Evolutionary conservation across 192 early-diverging fungal genomes (phyloP), one percentile per base, ranked within the genome.

Genomic region (Backusella sp.): DNA sequence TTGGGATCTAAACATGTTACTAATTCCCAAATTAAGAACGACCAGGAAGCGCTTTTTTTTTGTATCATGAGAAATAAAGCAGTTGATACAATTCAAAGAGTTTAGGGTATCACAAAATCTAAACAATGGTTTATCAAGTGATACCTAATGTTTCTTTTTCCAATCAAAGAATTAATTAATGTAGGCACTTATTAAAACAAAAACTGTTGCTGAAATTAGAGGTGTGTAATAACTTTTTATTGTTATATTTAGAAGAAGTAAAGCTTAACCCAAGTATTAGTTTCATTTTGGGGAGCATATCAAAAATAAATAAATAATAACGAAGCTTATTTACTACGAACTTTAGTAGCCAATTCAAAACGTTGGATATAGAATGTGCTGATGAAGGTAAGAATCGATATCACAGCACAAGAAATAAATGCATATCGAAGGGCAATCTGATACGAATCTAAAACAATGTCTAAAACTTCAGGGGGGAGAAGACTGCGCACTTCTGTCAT

Each of bases 401-500:
- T 73, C 17, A 41, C 36, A 46, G 68, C 53, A 36, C 72, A 73
- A 23, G 73, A 42, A 32, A 52, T 42, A 26, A 78, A 73, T 7
- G 77, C 53, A 30, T 41, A 78, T 2, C 23, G 52, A 42, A 78
- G 66, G n/a, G 72, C 72, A 62, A 44, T 44, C 37, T 73, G 77
- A 59, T 78, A 78, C 2, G 72, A 42, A 37, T 73, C 77, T 8
- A 78, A 36, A 14, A 78, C 77, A 35, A 70, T 36, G 2, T 78
- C 52, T 30, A 73, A 26, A 34, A 78, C 39, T n/a, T 78, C 77
- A 32, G 66, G 41, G n/a, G 77, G 77, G 14, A 78, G 56, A n/a
- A 73, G 66, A 21, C 32, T 49, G 9, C 71, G 72, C 26, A 81
- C 76, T n/a, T 73, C 74, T 36, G 75, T 70, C 42, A 81, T 70